phyloP scores from a whole-genome alignment of 371 early-diverging fungal species.

The Syncephalastrum contaminatum region DNA sequence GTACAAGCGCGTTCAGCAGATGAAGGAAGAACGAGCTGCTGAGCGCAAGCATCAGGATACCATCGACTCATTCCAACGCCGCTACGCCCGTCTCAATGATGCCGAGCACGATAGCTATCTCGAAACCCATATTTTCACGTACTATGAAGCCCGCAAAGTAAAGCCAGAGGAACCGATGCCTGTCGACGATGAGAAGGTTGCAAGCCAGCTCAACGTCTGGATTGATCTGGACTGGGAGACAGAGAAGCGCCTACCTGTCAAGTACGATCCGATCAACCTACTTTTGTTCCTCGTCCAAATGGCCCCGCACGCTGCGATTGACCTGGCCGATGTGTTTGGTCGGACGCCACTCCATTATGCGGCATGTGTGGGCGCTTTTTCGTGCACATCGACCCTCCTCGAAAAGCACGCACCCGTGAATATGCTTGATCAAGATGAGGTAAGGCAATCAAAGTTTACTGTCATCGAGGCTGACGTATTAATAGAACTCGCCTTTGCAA shows the following conservation, averaged over 20 bases:
- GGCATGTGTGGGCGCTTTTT: constrained; percentile 56
- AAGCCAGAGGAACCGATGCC: background rate
- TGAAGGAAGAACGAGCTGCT: constrained; percentile 14
- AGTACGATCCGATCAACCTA: constrained; percentile 60
- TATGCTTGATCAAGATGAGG: constrained; percentile 46
- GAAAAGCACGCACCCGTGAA: constrained; percentile 35
- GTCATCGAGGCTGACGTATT: background rate
- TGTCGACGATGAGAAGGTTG: background rate
- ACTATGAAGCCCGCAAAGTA: constrained; percentile 2
- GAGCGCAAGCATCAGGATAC: background rate
- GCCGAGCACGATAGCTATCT: constrained; percentile 4
- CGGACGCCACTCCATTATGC: constrained; percentile 65
- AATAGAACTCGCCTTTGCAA: constrained; percentile 49
- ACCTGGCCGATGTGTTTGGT: constrained; percentile 36
- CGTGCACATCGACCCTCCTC: constrained; percentile 47
- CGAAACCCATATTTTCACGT: constrained; percentile 4
- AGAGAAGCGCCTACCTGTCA: background rate
- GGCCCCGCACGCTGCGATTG: constrained; percentile 8
- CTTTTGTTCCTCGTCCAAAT: constrained; percentile 35
- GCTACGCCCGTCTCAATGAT: background rate
- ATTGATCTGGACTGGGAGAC: constrained; percentile 16
- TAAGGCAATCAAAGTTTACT: constrained; percentile 10
- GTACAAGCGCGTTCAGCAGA: constrained; percentile 16
- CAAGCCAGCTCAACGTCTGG: constrained; percentile 7
- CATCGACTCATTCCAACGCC: background rate